Evolutionary conservation across 2,329 filamentous ascomycete genomes (phyloP), one percentile per base, ranked within the genome.

Genomic region (Cercospora sp.): DNA sequence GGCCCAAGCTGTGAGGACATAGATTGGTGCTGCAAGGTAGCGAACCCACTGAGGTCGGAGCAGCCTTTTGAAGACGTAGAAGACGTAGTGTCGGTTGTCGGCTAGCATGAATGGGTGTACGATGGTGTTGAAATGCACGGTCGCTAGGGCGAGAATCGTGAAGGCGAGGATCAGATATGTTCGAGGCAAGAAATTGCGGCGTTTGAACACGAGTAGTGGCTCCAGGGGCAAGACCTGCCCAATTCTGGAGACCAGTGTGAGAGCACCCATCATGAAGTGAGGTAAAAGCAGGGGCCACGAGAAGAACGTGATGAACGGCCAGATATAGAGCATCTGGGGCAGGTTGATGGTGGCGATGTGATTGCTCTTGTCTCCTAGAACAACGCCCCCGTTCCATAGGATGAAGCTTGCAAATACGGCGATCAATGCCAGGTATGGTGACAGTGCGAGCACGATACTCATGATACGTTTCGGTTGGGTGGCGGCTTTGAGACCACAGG

Each of bases 11-110:
- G 88, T 90, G 16, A 88, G 10, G 2, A 91, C 85, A 79, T 99
- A 98, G 1, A 90, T 81, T 0, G 89, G 84, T 62, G 92, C 80
- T 18, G 83, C 80, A 1, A 84, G 82, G 51, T 91, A 87, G 12
- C 75, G 73, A 13, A 78, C 63, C 74, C 75, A 76, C 67, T 71
- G 73, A 3, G 73, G 75, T 5, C 85, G 85, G 2, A 91, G 86
- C 42, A 98, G 89, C 5, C 91, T 89, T 1, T 93, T 89, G 83
- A 99, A 99, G 68, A 97, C 84, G 81, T 99, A 99, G 80, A 99
- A 99, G 78, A 97, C 90, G 82, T 97, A 99, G 79, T 99, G 95
- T 2, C 95, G 86, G 79, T 99, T 99, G 79, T 99, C 95, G 36
- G 95, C 95, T 0, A 98, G 86, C 0, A 94, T 97, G 78, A 98